These are phyloP conservation scores for Vicia sativa DNA, from an alignment of 306 rosid species.

Conservation along the genomic window DNA sequence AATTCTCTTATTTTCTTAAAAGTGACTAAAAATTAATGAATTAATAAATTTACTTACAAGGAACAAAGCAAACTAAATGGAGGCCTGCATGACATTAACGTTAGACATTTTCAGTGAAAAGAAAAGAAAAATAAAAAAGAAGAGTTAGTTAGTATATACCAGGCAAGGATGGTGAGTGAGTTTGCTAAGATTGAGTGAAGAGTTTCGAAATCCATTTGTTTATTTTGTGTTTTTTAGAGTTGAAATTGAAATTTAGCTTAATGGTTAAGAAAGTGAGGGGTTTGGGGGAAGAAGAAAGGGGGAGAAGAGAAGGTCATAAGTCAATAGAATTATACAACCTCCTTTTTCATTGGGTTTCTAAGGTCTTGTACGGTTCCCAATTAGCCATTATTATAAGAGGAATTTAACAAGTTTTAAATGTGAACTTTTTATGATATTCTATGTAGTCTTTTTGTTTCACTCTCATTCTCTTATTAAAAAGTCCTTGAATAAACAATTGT, in stretches of 20 bases:
- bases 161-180: conserved; percentile 46
- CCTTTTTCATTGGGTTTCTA: background rate
- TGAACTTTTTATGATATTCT: too few relatives aligned
- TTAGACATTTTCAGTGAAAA: background rate
- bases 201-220: conserved; percentile 43
- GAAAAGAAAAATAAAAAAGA: background rate
- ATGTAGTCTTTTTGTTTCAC: too few relatives aligned
- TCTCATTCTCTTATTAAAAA: too few relatives aligned
- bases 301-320: background rate
- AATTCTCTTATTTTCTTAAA: background rate
- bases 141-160: conserved; percentile 35
- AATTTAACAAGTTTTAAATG: too few relatives aligned
- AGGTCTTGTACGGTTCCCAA: background rate
- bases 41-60: conserved; percentile 49
- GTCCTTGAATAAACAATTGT: too few relatives aligned
- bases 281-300: background rate
- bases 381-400: background rate
- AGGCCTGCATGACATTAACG: conserved; percentile 51
- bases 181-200: conserved; percentile 36
- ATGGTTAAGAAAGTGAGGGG: background rate
- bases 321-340: background rate
- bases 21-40: background rate
- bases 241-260: background rate
- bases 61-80: conserved; percentile 54
- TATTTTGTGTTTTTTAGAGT: background rate